These are phyloP conservation scores for Cladosporium sphaerospermum DNA, from an alignment of 2,329 filamentous ascomycete species.

Conservation along the genomic window DNA sequence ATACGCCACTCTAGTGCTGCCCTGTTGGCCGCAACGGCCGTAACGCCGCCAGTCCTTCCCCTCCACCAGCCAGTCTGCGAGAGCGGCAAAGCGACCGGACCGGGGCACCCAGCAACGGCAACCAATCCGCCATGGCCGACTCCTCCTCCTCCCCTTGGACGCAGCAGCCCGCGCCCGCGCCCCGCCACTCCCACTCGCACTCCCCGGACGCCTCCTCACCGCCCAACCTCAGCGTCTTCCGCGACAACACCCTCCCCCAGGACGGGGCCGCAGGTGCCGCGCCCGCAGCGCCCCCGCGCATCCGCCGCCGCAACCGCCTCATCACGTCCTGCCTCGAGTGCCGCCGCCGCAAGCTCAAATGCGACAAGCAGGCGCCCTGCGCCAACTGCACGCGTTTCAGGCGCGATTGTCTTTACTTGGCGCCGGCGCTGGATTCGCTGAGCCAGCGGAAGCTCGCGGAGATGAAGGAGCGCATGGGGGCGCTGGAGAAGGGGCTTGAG, in stretches of 20 bases:
- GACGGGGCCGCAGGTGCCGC: not conserved
- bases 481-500: slow-evolving; percentile 63
- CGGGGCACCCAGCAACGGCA: no score
- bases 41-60: no score
- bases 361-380: slow-evolving; percentile 67
- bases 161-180: no score
- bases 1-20: no score
- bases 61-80: no score
- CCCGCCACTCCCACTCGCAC: no score
- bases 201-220: slow-evolving; percentile 1
- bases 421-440: slow-evolving; percentile 61
- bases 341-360: slow-evolving; percentile 70
- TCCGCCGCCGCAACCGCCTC: slow-evolving; percentile 38
- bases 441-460: slow-evolving; percentile 65
- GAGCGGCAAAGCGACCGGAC: no score
- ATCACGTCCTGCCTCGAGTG: slow-evolving; percentile 66
- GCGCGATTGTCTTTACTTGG: slow-evolving; percentile 57
- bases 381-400: slow-evolving; percentile 54
- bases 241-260: slow-evolving; percentile 9
- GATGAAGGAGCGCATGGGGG: slow-evolving; percentile 73
- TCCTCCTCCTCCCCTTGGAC: no score
- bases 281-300: slow-evolving; percentile 6
- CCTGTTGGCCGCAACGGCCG: no score
- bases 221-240: slow-evolving; percentile 13
- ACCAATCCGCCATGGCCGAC: no score